Conservation (phyloP, 768 basidiomycete species). For the Boletus subparvulus region DNA sequence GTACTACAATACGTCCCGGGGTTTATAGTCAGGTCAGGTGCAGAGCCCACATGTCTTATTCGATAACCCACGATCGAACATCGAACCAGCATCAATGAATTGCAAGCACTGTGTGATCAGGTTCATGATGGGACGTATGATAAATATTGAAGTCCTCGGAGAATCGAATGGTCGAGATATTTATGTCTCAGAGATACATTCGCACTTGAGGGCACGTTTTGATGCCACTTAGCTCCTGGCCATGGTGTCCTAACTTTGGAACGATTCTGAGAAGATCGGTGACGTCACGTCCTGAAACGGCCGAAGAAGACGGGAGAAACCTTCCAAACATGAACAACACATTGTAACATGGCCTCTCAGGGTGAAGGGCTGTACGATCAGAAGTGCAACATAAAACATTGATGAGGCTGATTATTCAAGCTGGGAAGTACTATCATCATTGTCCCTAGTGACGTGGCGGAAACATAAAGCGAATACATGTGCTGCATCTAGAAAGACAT, state of each 20-base stretch:
- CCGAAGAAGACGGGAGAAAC: not conserved
- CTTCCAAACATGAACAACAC: not conserved
- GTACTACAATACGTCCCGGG: not conserved
- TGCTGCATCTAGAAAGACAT: not conserved
- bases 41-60: not conserved
- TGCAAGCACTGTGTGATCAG: not conserved
- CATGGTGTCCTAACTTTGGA: not conserved
- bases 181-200: not conserved
- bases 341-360: not conserved
- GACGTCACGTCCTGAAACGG: conserved; percentile 2
- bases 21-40: not conserved
- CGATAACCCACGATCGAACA: not conserved
- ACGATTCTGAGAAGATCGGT: not conserved
- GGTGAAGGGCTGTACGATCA: not conserved
- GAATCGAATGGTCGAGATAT: not conserved
- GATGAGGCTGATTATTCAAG: not conserved
- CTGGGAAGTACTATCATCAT: not conserved
- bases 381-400: not conserved
- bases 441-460: not conserved
- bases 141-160: conserved; percentile 12
- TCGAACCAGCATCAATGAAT: not conserved
- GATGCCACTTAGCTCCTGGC: not conserved
- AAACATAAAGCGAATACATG: not conserved
- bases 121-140: not conserved
- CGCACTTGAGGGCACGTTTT: not conserved